A percentile compares a stretch with the other conserved stretches of the same genome.
These are phyloP conservation scores for Claviceps arundinis DNA, from an alignment of 2,329 filamentous ascomycete species.

Conservation along the genomic window DNA sequence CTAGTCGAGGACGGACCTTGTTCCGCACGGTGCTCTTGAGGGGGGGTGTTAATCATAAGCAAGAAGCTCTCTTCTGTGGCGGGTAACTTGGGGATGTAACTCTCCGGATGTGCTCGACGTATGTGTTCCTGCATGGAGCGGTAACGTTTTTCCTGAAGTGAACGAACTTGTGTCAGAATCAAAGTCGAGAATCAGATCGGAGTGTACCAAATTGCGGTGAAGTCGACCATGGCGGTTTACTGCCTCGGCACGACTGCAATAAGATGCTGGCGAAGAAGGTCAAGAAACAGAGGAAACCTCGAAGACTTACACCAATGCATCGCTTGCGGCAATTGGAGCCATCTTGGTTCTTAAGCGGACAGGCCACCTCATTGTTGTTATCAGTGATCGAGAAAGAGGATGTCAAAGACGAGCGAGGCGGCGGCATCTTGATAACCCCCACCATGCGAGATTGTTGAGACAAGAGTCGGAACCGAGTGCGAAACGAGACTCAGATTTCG, in stretches of 20 bases:
- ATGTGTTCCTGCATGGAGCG: conserved; percentile 99
- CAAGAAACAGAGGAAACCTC: background rate
- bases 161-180: background rate
- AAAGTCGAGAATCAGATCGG: background rate
- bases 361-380: conserved; percentile 91
- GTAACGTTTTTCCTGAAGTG: conserved; percentile 72
- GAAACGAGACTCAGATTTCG: background rate
- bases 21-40: conserved; percentile 48
- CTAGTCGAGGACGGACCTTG: conserved; percentile 19
- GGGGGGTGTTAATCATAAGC: conserved; percentile 88
- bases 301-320: conserved; percentile 82
- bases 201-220: background rate
- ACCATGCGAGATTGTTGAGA: conserved; percentile 3
- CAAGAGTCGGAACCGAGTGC: conserved; percentile 5
- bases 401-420: conserved; percentile 73
- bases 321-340: conserved; percentile 93
- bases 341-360: conserved; percentile 90
- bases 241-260: background rate
- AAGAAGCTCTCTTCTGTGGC: conserved; percentile 96
- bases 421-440: conserved; percentile 71
- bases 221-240: background rate
- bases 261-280: background rate
- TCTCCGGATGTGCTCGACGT: conserved; percentile 86
- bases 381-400: conserved; percentile 87
- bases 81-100: conserved; percentile 95